These are phyloP conservation scores for Fomitopsis betulina DNA, from an alignment of 1,284 basidiomycete genomes.

Conservation along the genomic window DNA sequence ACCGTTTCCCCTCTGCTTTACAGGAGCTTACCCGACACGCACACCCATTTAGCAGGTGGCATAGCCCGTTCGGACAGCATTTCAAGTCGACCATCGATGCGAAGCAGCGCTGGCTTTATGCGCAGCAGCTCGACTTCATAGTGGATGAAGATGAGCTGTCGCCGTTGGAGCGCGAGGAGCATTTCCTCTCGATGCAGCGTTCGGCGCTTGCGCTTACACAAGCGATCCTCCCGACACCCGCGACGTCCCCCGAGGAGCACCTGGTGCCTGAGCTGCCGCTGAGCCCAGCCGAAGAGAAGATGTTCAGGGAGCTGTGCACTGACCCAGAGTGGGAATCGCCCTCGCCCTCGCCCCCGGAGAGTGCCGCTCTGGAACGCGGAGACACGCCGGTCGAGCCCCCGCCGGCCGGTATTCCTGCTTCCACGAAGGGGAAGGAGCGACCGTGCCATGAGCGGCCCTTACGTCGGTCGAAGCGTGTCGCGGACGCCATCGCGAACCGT, in stretches of 20 bases:
- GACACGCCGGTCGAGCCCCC: constrained; percentile 5
- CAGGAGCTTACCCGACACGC: constrained; percentile 41
- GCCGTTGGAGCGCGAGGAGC: constrained; percentile 27
- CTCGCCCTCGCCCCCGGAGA: constrained; percentile 5
- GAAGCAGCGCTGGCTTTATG: constrained; percentile 24
- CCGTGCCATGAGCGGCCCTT: constrained; percentile 29
- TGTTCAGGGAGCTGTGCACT: constrained; percentile 58
- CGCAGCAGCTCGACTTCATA: constrained; percentile 22
- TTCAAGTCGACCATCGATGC: constrained; percentile 46
- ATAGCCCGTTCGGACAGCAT: constrained; percentile 52
- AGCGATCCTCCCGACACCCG: constrained; percentile 16
- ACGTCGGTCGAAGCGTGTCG: constrained; percentile 65
- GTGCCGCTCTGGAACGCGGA: not conserved
- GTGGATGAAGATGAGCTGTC: constrained; percentile 20
- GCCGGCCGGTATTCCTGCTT: not conserved
- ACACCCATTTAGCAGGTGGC: constrained; percentile 37
- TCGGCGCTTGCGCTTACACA: constrained; percentile 26
- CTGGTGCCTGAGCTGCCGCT: constrained; percentile 41
- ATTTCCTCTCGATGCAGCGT: constrained; percentile 26
- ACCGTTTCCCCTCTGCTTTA: constrained; percentile 53
- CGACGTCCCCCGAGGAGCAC: constrained; percentile 18
- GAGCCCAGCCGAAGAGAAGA: constrained; percentile 64
- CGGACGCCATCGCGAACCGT: constrained; percentile 46
- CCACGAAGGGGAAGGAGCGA: constrained; percentile 7
- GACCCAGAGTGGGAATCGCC: constrained; percentile 50